phyloP scores from a whole-genome alignment of 2,329 filamentous ascomycete genomes.

The Alternaria consortialis region DNA sequence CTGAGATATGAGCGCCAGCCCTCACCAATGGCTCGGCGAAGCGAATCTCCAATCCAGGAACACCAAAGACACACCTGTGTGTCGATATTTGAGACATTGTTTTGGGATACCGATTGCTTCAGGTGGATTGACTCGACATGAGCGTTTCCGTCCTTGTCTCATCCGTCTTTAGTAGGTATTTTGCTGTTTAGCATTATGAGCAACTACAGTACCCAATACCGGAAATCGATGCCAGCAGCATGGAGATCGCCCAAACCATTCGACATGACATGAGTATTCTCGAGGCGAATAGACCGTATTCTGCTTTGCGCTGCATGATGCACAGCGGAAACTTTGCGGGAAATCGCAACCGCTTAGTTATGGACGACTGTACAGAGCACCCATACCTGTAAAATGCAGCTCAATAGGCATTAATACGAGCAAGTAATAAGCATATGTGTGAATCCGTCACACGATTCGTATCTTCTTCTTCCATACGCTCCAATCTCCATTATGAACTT shows the following conservation, averaged over 20 bases:
- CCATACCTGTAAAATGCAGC: background rate
- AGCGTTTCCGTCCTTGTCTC: background rate
- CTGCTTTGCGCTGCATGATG: background rate
- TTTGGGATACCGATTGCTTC: too few species aligned
- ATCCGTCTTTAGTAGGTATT: background rate
- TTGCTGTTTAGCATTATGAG: background rate
- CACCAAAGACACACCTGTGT: background rate
- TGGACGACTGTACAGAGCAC: background rate
- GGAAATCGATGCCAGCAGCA: background rate
- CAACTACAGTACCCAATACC: background rate
- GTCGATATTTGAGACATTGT: background rate
- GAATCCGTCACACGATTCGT: background rate
- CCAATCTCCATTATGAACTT: background rate
- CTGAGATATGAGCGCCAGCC: background rate
- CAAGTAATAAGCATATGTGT: background rate
- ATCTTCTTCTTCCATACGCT: background rate
- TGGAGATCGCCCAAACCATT: background rate
- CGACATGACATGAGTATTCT: rapidly evolving
- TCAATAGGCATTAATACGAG: background rate
- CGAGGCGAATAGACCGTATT: background rate
- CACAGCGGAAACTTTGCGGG: background rate
- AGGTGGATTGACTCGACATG: too few species aligned
- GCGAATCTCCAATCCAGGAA: background rate
- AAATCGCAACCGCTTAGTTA: background rate
- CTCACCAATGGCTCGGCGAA: background rate